Evolutionary conservation across 805 yeast genomes (phyloP), one percentile per base, ranked within the genome.

Genomic region (Suhomyces xylopsoci): DNA sequence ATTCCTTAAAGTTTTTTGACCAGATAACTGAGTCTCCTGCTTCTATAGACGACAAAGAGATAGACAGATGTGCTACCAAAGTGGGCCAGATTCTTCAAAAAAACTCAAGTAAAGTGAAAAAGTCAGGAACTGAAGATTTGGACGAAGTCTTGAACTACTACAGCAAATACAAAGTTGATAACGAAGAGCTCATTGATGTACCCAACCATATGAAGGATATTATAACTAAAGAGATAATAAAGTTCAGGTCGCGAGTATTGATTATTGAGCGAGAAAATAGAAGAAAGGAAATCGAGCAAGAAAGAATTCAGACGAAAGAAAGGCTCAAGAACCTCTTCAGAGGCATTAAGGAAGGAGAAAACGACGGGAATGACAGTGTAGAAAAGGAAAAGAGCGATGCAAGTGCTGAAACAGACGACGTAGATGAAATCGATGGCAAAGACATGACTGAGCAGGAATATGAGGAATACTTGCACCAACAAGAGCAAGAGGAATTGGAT

Each of bases 241-340:
- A 77, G 55, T 85, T 85, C 61, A 67, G 89, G 60, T 69, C 83
- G 20, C 77, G 76, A 43, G 85, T 84, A 25, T 61, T 82, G 49
- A 76, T 76, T 41, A 66, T 80, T 25, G 88, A 84, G 51, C 72
- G 75, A 50, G 73, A 74, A 46, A 79, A 81, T 45, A 72, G 86
- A 43, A 79, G 76, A 48, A 70, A 70, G 52, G 82, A 81, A 53
- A 61, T 74, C 8, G 67, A 76, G 19, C 69, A 65, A 19, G 89
- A 83, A 56, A 73, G 82, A 45, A 68, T 68, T 40, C 74, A 78
- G 54, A 77, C 85, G 0, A 79, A 79, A 57, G 61, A 68, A 19
- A 76, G 80, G 49, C 62, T 84, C 42, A 75, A 80, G 52, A 66
- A 73, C 53, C 60, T 83, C 43, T 78, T 73, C 53, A 73, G 71